Evolutionary conservation across 306 rosid genomes (phyloP).

Genomic region (Rosa lucieae): DNA sequence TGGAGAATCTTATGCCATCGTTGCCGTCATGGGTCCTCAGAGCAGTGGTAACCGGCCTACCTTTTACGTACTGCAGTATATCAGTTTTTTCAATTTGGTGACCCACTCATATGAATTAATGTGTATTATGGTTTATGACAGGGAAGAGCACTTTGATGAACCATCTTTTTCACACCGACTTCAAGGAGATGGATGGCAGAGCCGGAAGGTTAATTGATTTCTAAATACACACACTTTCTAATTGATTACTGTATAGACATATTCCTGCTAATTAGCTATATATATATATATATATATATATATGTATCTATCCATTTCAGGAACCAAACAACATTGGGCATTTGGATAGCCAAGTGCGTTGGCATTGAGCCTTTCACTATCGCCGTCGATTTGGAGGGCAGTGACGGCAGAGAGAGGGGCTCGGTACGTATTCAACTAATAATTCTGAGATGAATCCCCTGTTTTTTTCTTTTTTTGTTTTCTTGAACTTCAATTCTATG

Average conservation of each 20-base stretch:
- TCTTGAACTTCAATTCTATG: too few relatives aligned
- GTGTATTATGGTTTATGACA: slow-evolving; percentile 14
- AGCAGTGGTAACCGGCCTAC: slow-evolving; percentile 54
- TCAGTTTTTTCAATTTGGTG: too few relatives aligned
- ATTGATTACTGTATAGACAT: too few relatives aligned
- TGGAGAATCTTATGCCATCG: slow-evolving; percentile 80
- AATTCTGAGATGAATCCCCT: too few relatives aligned
- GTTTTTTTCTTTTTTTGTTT: too few relatives aligned
- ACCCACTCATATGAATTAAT: too few relatives aligned
- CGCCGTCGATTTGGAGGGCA: slow-evolving; percentile 96
- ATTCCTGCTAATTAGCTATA: too few relatives aligned
- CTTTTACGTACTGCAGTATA: too few relatives aligned
- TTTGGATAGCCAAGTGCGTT: slow-evolving; percentile 79
- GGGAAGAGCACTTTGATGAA: slow-evolving; percentile 91
- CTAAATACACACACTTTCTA: too few relatives aligned
- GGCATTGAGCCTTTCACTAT: slow-evolving; percentile 81
- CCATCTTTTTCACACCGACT: slow-evolving; percentile 71
- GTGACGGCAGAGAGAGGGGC: slow-evolving; percentile 95
- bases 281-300: too few relatives aligned
- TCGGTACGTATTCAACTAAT: too few relatives aligned
- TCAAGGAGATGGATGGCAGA: slow-evolving; percentile 48
- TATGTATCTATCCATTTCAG: slow-evolving; percentile 31
- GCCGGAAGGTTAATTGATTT: too few relatives aligned
- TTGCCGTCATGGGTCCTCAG: slow-evolving; percentile 92
- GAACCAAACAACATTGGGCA: slow-evolving; percentile 83